A percentile compares a stretch with the other conserved stretches of the same genome.
phyloP scores from a whole-genome alignment of 345 rosid species.

The Tarenaya hassleriana region DNA sequence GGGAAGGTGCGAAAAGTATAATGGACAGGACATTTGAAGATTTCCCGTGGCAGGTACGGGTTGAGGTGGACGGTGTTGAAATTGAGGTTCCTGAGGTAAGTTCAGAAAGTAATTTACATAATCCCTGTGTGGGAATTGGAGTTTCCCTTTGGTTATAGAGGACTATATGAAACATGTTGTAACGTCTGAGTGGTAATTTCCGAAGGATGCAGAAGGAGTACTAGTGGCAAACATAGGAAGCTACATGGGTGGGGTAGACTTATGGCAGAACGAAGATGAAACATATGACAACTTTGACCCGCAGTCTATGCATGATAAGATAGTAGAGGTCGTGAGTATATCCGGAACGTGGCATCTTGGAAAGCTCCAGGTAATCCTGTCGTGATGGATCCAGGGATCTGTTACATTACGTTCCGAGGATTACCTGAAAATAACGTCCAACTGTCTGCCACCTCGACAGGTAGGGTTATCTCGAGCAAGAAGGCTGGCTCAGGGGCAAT shows the following conservation, averaged over 20 bases:
- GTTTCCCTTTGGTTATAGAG: neutral
- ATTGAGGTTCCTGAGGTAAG: slow-evolving; percentile 89
- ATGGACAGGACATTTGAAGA: slow-evolving; percentile 87
- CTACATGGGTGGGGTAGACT: slow-evolving; percentile 93
- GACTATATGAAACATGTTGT: neutral
- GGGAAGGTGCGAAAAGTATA: slow-evolving; percentile 87
- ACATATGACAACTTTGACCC: slow-evolving; percentile 68
- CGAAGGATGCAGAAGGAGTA: slow-evolving; percentile 85
- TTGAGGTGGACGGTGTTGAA: slow-evolving; percentile 79
- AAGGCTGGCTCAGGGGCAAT: slow-evolving; percentile 92
- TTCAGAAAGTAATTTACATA: slow-evolving; percentile 6
- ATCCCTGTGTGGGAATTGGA: neutral
- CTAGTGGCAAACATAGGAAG: slow-evolving; percentile 92
- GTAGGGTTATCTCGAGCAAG: slow-evolving; percentile 94
- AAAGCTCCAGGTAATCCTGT: slow-evolving; percentile 85
- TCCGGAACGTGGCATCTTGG: slow-evolving; percentile 98
- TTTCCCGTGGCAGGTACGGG: slow-evolving; percentile 82
- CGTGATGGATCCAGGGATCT: slow-evolving; percentile 10
- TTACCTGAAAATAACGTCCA: slow-evolving; percentile 1
- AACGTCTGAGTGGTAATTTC: slow-evolving; percentile 14
- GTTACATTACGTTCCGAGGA: neutral
- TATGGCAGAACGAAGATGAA: slow-evolving; percentile 91
- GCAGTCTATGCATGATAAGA: slow-evolving; percentile 85
- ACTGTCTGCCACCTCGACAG: slow-evolving; percentile 24
- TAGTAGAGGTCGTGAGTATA: slow-evolving; percentile 81